Conservation (phyloP, 306 rosid species). For the Quercus agrifolia region DNA sequence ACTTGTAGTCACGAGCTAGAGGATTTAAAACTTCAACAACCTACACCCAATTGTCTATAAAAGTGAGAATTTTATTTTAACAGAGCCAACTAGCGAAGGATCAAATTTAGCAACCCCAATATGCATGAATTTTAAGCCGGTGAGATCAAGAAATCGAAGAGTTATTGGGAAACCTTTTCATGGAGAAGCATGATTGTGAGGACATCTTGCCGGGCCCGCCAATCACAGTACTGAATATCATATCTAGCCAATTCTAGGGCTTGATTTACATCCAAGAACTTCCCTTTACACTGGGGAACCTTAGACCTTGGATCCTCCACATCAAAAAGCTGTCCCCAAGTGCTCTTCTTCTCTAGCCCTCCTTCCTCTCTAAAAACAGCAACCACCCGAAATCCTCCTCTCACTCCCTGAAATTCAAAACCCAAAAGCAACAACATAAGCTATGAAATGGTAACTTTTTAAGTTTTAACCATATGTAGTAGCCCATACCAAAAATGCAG, state of each 20-base stretch:
- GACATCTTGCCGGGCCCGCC: slow-evolving; percentile 98
- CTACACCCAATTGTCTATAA: slow-evolving; percentile 18
- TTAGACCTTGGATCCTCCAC: slow-evolving; percentile 94
- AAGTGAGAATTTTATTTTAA: not conserved
- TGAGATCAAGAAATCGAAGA: not conserved
- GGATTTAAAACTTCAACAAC: slow-evolving; percentile 84
- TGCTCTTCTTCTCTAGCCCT: slow-evolving; percentile 61
- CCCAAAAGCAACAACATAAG: slow-evolving; percentile 6
- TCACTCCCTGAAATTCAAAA: slow-evolving; percentile 61
- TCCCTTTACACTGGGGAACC: slow-evolving; percentile 64
- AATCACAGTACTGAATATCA: slow-evolving; percentile 90
- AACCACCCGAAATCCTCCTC: slow-evolving; percentile 66
- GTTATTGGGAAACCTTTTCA: slow-evolving; percentile 60
- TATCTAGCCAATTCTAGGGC: slow-evolving; percentile 85
- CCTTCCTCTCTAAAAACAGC: slow-evolving; percentile 72
- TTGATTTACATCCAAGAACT: slow-evolving; percentile 70
- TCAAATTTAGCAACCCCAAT: not conserved
- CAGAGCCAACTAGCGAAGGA: not conserved
- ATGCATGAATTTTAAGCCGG: not conserved
- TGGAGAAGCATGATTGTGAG: slow-evolving; percentile 95
- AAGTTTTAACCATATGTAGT: too few species aligned
- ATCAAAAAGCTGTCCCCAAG: slow-evolving; percentile 84
- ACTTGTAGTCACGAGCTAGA: slow-evolving; percentile 85
- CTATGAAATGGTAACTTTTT: not conserved
- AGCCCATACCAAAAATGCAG: too few species aligned